Percentiles rank a stretch among this genome's conserved stretches.
phyloP scores from a whole-genome alignment of 495 filamentous ascomycete genomes.

The Xylaria scruposa region DNA sequence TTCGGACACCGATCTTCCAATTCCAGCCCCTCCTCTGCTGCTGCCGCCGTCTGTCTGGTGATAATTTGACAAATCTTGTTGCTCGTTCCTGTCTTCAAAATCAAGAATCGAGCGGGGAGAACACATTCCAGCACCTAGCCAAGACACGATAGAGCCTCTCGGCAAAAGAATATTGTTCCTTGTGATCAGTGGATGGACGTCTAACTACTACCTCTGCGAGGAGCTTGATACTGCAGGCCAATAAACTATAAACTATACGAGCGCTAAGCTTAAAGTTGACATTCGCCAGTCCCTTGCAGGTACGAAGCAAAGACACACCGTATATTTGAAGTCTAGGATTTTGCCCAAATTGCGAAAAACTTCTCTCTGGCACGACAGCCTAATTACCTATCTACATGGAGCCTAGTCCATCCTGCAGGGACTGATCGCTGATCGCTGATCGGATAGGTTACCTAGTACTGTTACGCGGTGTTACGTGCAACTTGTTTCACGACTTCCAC shows the following conservation, averaged over 20 bases:
- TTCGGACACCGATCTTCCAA: constrained; percentile 9
- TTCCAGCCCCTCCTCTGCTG: constrained; percentile 15
- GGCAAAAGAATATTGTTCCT: not conserved
- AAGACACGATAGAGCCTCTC: not conserved
- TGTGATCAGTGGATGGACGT: not conserved
- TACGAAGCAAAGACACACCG: constrained; percentile 3
- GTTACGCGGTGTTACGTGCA: constrained; percentile 9
- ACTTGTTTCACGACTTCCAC: not conserved
- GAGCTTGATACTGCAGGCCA: not conserved
- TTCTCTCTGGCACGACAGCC: not conserved
- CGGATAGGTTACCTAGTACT: not conserved
- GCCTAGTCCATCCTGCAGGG: not conserved
- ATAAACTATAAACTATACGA: constrained; percentile 3
- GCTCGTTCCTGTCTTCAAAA: not conserved
- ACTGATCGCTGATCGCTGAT: not conserved
- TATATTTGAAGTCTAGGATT: not conserved
- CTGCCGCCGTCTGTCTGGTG: not conserved
- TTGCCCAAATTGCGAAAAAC: not conserved
- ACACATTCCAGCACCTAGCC: not conserved
- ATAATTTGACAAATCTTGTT: constrained; percentile 4
- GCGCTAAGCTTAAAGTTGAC: constrained; percentile 1
- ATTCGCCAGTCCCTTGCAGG: not conserved
- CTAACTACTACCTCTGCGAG: not conserved
- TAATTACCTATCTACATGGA: not conserved
- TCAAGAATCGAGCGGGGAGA: not conserved